phyloP scores from a whole-genome alignment of 2,329 filamentous ascomycete genomes.

The Pleomassaria siparia region DNA sequence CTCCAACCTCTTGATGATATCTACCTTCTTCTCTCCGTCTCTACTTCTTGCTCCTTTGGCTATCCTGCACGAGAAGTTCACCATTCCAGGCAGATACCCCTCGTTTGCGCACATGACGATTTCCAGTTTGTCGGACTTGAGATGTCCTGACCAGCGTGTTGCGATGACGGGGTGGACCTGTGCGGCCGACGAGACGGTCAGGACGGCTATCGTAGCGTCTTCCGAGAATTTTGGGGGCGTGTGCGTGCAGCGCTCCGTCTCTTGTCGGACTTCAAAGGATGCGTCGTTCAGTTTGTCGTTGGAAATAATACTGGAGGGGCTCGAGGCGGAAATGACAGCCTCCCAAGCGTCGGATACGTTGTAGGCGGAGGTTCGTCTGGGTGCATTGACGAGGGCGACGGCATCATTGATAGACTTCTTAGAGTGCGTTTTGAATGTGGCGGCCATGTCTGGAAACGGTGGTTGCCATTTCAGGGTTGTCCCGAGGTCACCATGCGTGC shows the following conservation, averaged over 20 bases:
- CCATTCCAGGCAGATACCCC: slow-evolving; percentile 63
- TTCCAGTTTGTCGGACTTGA: slow-evolving; percentile 61
- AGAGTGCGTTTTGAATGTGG: slow-evolving; percentile 60
- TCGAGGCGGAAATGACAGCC: slow-evolving; percentile 54
- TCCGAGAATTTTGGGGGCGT: slow-evolving; percentile 64
- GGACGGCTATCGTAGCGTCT: slow-evolving; percentile 64
- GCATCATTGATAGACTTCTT: slow-evolving; percentile 65
- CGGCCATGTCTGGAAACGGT: slow-evolving; percentile 67
- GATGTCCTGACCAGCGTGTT: slow-evolving; percentile 64
- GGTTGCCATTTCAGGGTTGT: slow-evolving; percentile 65
- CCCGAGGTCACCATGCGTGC: slow-evolving; percentile 68
- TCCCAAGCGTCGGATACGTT: slow-evolving; percentile 64
- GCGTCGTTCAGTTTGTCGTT: slow-evolving; percentile 56
- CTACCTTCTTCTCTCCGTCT: slow-evolving; percentile 55
- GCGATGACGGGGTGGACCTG: slow-evolving; percentile 70
- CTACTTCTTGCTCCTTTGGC: slow-evolving; percentile 57
- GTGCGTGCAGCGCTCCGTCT: slow-evolving; percentile 63
- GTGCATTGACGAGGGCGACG: slow-evolving; percentile 66
- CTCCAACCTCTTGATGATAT: slow-evolving; percentile 63
- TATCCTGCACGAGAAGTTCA: slow-evolving; percentile 69
- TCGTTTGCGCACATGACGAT: slow-evolving; percentile 68
- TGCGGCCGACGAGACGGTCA: slow-evolving; percentile 61
- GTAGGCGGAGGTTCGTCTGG: slow-evolving; percentile 62
- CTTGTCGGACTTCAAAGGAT: slow-evolving; percentile 59
- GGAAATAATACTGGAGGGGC: slow-evolving; percentile 55